phyloP scores from a whole-genome alignment of 2,329 filamentous ascomycete species.

The Didymosphaeria variabile region DNA sequence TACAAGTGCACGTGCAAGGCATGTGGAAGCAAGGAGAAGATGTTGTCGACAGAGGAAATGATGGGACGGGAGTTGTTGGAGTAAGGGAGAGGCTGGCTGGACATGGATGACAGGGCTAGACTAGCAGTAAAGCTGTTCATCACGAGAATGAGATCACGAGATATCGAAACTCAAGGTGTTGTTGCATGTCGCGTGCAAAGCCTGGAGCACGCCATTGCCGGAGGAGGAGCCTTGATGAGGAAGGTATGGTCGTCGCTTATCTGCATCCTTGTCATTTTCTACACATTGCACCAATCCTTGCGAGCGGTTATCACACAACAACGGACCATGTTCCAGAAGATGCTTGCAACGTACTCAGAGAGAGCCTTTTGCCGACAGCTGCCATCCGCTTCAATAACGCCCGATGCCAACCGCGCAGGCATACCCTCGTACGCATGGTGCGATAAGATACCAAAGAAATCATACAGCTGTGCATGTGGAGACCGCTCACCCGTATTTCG shows the following conservation, averaged over 20 bases:
- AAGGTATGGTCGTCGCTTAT: constrained; percentile 4
- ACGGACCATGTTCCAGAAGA: background rate
- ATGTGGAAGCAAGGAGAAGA: background rate
- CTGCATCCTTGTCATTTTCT: background rate
- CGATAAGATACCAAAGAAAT: background rate
- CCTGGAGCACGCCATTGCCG: background rate
- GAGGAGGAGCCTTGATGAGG: background rate
- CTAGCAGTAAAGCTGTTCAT: background rate
- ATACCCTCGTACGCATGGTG: background rate
- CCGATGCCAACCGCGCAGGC: background rate
- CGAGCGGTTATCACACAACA: background rate
- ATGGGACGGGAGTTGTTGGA: background rate
- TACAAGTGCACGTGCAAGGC: background rate
- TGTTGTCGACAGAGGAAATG: background rate
- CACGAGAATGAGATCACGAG: background rate
- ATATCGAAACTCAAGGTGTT: background rate
- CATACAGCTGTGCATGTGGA: background rate
- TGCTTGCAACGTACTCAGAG: background rate
- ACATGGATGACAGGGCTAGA: background rate
- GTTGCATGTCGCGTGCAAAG: constrained; percentile 2
- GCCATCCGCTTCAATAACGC: background rate
- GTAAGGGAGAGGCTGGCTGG: background rate
- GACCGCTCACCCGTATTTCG: background rate
- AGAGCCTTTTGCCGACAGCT: background rate
- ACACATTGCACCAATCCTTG: background rate